A percentile compares a stretch with the other conserved stretches of the same genome.
phyloP scores from a whole-genome alignment of 2,329 filamentous ascomycete species.

The Fusarium miscanthi region DNA sequence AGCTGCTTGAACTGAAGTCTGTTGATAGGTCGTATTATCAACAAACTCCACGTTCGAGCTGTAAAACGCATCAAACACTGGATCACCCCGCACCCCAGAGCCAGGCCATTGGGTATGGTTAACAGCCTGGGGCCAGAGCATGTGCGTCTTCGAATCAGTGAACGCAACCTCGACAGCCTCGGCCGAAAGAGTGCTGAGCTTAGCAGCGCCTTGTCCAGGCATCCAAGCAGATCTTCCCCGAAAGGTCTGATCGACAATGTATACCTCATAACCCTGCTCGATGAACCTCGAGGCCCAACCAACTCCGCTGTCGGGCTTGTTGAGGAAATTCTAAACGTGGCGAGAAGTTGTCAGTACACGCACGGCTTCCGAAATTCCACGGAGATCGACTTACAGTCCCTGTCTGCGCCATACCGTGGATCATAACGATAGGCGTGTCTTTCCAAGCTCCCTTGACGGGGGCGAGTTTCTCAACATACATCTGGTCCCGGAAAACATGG shows the following conservation, averaged over 20 bases:
- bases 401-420: conserved; percentile 40
- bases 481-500: conserved; percentile 39
- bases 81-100: conserved; percentile 24
- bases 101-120: conserved; percentile 43
- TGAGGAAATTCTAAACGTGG: conserved; percentile 39
- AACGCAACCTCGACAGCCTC: conserved; percentile 38
- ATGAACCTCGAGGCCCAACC: conserved; percentile 41
- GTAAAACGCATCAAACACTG: conserved; percentile 40
- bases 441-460: conserved; percentile 18
- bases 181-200: conserved; percentile 28
- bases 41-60: conserved; percentile 41
- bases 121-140: conserved; percentile 37
- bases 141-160: conserved; percentile 30
- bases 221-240: conserved; percentile 39
- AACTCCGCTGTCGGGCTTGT: conserved; percentile 39
- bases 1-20: conserved; percentile 29
- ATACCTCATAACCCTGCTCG: conserved; percentile 39
- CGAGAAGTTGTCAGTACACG: neutral
- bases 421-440: conserved; percentile 37
- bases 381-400: conserved; percentile 25
- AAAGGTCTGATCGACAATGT: conserved; percentile 40
- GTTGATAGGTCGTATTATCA: conserved; percentile 36
- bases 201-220: conserved; percentile 6
- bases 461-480: conserved; percentile 41
- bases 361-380: neutral